A percentile compares a stretch with the other conserved stretches of the same genome.
Evolutionary conservation across 345 rosid species (phyloP).

Genomic region (Isatis tinctoria): DNA sequence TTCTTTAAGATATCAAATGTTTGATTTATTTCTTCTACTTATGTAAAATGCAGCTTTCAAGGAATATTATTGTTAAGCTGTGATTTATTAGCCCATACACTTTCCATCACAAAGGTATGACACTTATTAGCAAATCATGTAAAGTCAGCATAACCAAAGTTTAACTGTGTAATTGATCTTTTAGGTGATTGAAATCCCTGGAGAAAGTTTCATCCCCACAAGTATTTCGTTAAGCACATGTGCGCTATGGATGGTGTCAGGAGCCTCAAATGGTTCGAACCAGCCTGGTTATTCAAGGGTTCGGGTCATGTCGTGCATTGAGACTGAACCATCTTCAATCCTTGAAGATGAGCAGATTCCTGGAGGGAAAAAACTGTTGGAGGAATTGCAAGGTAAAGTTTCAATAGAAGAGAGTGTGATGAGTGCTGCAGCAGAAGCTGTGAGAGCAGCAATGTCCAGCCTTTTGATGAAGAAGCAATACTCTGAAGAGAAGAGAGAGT

Average conservation of each 20-base stretch:
- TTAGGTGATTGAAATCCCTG: constrained; percentile 50
- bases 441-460: constrained; percentile 67
- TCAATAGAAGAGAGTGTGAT: constrained; percentile 53
- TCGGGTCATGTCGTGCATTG: constrained; percentile 42
- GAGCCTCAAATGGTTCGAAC: constrained; percentile 63
- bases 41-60: constrained; percentile 51
- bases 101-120: constrained; percentile 61
- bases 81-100: constrained; percentile 46
- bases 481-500: constrained; percentile 63
- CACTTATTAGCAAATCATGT: neutral
- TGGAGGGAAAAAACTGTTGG: constrained; percentile 54
- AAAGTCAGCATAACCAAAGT: neutral
- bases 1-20: constrained; percentile 1
- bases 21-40: neutral
- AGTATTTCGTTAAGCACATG: constrained; percentile 45
- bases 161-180: constrained; percentile 11
- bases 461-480: constrained; percentile 88
- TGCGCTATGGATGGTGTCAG: constrained; percentile 66
- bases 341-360: constrained; percentile 55
- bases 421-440: constrained; percentile 72
- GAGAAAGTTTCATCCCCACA: constrained; percentile 75
- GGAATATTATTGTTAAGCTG: constrained; percentile 70
- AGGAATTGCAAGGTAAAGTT: constrained; percentile 62
- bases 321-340: constrained; percentile 24
- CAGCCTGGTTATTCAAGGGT: constrained; percentile 48